Conservation (phyloP, 192 early-diverging fungal species). For the Lobosporangium transversale region DNA sequence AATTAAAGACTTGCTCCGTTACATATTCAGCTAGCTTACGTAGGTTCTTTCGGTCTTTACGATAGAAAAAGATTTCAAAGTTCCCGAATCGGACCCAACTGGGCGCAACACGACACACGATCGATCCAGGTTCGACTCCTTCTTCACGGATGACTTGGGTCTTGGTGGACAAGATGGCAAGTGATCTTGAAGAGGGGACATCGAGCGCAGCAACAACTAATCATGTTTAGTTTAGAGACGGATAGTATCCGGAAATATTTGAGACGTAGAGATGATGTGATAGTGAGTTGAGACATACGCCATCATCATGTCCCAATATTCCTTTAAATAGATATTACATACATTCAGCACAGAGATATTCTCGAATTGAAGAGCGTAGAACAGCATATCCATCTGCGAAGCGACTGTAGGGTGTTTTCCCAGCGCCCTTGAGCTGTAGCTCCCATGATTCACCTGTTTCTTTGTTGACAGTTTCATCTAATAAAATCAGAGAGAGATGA, state of each 20-base stretch:
- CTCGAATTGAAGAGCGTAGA: slow-evolving; percentile 86
- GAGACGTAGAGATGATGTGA: too few relatives aligned
- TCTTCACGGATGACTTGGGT: slow-evolving; percentile 74
- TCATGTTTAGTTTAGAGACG: too few relatives aligned
- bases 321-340: slow-evolving; percentile 6
- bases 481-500: neutral
- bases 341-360: slow-evolving; percentile 81
- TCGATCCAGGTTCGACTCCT: slow-evolving; percentile 73
- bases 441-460: slow-evolving; percentile 68
- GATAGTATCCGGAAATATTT: too few relatives aligned
- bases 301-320: neutral
- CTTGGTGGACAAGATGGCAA: slow-evolving; percentile 72
- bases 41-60: slow-evolving; percentile 66
- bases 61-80: slow-evolving; percentile 83
- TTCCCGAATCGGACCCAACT: slow-evolving; percentile 90
- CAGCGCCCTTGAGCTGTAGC: slow-evolving; percentile 87
- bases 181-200: slow-evolving; percentile 81
- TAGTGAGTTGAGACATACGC: neutral
- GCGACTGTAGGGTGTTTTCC: slow-evolving; percentile 87
- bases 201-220: slow-evolving; percentile 71
- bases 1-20: slow-evolving; percentile 63
- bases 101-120: slow-evolving; percentile 78
- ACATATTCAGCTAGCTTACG: slow-evolving; percentile 78
- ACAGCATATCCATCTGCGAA: slow-evolving; percentile 91
- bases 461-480: slow-evolving; percentile 54